Evolutionary conservation across 2,329 filamentous ascomycete species (phyloP), one percentile per base, ranked within the genome.

Genomic region (Neonectria hederae): DNA sequence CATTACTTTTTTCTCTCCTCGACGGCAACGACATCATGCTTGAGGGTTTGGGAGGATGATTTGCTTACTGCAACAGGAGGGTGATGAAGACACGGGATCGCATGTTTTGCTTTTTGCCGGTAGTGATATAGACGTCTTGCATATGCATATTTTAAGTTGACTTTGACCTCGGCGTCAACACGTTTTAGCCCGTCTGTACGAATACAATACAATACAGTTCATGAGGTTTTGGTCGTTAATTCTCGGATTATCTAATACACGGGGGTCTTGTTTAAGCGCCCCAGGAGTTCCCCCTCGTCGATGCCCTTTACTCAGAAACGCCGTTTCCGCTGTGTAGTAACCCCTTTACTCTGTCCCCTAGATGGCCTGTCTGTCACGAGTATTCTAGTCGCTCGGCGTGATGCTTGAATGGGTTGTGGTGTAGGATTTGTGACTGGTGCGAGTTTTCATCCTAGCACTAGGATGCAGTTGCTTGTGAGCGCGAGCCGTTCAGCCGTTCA

Each of bases 401-500:
- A 42, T 54, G 49, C 35, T 43, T 24, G 40, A 32, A 38, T 38
- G 42, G 40, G 21, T 51, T 6, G 26, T 7, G 30, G 30, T 60
- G 30, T 30, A 19, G 24, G 3, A 30, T 24, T 14, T 24, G 7
- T 22, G 19, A 13, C 7, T 17, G 17, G 45, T 2, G 19, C 5
- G 51, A 51, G 63, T 22, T 28, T 38, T 24, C 38, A 21, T 69
- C 52, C 30, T 59, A 24, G 9, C 26, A 40, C 30, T 49, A 21
- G 28, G 52, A 5, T 53, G 51, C 10, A 40, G 21, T 30, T 46
- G 38, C 26, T 59, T 11, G 13, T 4, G 19, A 30, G 21, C 4
- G 6, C 30, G 13, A 28, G 10, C 38, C 1, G 11, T 62, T 77
- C 69, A 78, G 42, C 48, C 60, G 46, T 77, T 79, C 30, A 78